phyloP scores from a whole-genome alignment of 73 alveolate genomes.

The Tetrahymena thermophila region DNA sequence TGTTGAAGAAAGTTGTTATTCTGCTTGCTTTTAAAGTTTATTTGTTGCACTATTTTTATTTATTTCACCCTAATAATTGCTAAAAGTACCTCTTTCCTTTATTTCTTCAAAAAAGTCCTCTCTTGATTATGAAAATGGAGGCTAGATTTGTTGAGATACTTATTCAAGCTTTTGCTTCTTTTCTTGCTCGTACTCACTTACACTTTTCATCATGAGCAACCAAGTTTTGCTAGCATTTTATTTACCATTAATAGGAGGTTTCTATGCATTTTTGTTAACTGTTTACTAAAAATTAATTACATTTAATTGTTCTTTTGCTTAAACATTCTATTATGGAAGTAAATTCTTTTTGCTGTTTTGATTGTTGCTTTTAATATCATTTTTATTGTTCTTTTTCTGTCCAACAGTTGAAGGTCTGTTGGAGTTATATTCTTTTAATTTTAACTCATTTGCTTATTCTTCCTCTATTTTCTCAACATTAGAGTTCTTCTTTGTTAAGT shows the following conservation, averaged over 20 bases:
- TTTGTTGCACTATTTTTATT: background rate
- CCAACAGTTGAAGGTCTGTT: background rate
- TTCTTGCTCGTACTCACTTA: background rate
- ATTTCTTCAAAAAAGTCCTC: background rate
- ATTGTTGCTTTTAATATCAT: background rate
- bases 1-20: background rate
- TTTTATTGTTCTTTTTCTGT: background rate
- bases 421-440: background rate
- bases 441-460: background rate
- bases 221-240: background rate
- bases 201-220: background rate
- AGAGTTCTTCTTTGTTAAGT: background rate
- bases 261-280: background rate
- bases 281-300: background rate
- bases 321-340: background rate
- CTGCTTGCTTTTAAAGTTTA: background rate
- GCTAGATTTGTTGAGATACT: background rate
- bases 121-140: background rate
- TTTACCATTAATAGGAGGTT: background rate
- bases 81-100: background rate
- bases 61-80: background rate
- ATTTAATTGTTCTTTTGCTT: background rate
- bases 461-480: background rate
- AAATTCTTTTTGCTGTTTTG: background rate
- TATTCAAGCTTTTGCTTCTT: background rate